Evolutionary conservation across 2,329 filamentous ascomycete genomes (phyloP).

Genomic region (Venturia aucupariae): DNA sequence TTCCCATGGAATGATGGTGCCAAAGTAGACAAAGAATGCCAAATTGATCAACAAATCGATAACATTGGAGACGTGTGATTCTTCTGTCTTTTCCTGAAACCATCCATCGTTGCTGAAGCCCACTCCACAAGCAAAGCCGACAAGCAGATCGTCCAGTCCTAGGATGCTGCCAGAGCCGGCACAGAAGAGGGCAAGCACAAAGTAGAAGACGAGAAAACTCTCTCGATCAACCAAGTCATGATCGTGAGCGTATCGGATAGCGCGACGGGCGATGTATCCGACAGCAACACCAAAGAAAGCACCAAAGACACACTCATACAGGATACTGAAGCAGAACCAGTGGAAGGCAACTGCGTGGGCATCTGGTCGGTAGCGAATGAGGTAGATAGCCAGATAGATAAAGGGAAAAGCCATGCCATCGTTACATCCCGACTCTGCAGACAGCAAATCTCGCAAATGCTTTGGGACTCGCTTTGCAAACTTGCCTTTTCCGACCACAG

Average conservation of each 20-base stretch:
- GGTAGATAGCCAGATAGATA: constrained; percentile 83
- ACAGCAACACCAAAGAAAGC: constrained; percentile 78
- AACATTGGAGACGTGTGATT: constrained; percentile 97
- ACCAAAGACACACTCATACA: constrained; percentile 95
- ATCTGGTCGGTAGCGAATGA: constrained; percentile 69
- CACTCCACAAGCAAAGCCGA: constrained; percentile 93
- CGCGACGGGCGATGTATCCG: constrained; percentile 82
- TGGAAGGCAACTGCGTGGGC: constrained; percentile 64
- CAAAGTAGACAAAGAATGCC: constrained; percentile 96
- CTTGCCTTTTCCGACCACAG: constrained; percentile 96
- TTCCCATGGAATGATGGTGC: constrained; percentile 93
- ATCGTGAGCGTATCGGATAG: constrained; percentile 80
- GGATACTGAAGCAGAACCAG: constrained; percentile 80
- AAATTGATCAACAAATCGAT: constrained; percentile 95
- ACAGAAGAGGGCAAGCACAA: constrained; percentile 89
- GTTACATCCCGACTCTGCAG: constrained; percentile 96
- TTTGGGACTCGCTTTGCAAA: constrained; percentile 96
- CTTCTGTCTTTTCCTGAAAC: constrained; percentile 97
- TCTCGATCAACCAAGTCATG: constrained; percentile 85
- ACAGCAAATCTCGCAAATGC: constrained; percentile 89
- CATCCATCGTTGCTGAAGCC: constrained; percentile 98
- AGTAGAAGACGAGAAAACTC: constrained; percentile 98
- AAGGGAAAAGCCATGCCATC: constrained; percentile 99
- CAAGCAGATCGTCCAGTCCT: constrained; percentile 85
- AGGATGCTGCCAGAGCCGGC: constrained; percentile 87